Evolutionary conservation across 257 asterid genomes (phyloP).

Genomic region (Coffea canephora): DNA sequence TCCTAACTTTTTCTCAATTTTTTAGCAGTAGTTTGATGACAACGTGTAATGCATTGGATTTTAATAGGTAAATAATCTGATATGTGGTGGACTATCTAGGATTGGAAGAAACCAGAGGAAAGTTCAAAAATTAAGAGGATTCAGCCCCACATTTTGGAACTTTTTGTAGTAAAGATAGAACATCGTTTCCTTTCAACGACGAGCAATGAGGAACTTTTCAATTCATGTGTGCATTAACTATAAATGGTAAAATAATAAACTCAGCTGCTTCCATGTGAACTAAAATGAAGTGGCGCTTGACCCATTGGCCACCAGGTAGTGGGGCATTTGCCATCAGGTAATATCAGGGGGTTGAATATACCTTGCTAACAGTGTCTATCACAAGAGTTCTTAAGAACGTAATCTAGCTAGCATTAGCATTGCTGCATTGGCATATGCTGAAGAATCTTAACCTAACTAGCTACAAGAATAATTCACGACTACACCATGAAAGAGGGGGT

Average conservation of each 20-base stretch:
- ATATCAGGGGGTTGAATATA: too few species aligned
- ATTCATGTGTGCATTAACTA: neutral
- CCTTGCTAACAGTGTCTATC: neutral
- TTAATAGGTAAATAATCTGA: neutral
- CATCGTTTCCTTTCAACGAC: neutral
- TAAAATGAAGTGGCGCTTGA: too few species aligned
- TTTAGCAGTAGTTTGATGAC: neutral
- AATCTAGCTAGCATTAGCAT: neutral
- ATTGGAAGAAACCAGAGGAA: too few species aligned
- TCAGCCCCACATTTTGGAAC: neutral
- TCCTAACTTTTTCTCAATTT: neutral
- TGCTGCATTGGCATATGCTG: neutral
- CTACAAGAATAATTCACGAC: too few species aligned
- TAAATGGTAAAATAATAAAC: too few species aligned
- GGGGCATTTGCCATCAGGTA: too few species aligned
- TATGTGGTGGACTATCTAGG: neutral
- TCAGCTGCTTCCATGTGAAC: neutral
- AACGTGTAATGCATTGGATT: neutral
- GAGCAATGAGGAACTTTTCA: neutral
- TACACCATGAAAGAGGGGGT: neutral
- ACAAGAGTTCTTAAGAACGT: neutral
- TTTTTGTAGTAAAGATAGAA: neutral
- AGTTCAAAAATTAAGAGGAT: neutral
- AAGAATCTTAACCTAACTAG: neutral
- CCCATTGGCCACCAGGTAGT: too few species aligned